Evolutionary conservation across 495 filamentous ascomycete genomes (phyloP), one percentile per base, ranked within the genome.

Genomic region (Penicillium macrosclerotiorum): DNA sequence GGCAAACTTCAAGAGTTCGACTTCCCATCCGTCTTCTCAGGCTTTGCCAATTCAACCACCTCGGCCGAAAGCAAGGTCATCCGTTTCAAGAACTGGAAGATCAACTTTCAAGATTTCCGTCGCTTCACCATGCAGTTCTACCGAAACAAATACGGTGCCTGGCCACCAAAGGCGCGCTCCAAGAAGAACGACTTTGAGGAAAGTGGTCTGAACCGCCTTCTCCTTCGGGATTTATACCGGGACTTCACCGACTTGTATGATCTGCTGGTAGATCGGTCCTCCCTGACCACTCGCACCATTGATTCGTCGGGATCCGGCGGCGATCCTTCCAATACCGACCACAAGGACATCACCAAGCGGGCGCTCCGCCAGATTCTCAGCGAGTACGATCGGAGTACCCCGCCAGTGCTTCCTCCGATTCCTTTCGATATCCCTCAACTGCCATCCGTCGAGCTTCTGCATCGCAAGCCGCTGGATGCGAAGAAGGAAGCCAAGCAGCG

Each of bases 161-260:
- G 93, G 93, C 91, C 94, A 14, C 93, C 94, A 26, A 93, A 91
- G 62, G 90, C 89, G 0, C 80, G 75, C 38, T 90, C 82, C 29
- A 96, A 96, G 74, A 96, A 95, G 74, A 95, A 95, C 57, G 77
- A 84, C 8, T 93, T 95, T 35, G 85, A 86, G 13, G 89, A 89
- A 52, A 80, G 69, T 48, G 93, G 93, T 4, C 74, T 98, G 29
- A 97, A 96, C 60, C 80, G 93, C 4, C 68, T 87, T 38, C 84
- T 94, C 12, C 70, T 97, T 22, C 80, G 79, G 54, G 84, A 88
- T 47, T 63, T 98, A 9, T 97, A 96, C 66, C 76, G 81, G 26
- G 94, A 98, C 58, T 79, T 95, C 33, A 86, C 85, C 54, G 79
- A 81, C 39, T 74, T 98, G 5, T 97, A 97, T 65, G 90, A 97